phyloP scores from a whole-genome alignment of 2,329 filamentous ascomycete genomes.

The Venturiaceae sp. region DNA sequence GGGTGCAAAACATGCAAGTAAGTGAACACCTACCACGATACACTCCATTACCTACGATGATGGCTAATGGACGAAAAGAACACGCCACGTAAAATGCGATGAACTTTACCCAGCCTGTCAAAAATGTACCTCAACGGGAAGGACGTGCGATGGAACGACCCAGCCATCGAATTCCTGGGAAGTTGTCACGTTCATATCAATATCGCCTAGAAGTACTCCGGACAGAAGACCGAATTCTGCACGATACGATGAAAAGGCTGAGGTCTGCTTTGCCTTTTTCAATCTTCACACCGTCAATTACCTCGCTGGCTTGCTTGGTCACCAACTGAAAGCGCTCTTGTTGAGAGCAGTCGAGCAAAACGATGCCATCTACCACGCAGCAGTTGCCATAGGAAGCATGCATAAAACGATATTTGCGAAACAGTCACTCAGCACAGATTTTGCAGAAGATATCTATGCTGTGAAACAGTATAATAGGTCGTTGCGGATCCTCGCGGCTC shows the following conservation, averaged over 20 bases:
- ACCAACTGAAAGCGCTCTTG: not conserved
- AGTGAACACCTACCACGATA: not conserved
- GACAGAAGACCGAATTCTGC: not conserved
- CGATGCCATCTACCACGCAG: not conserved
- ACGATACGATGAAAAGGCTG: not conserved
- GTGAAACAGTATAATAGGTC: not conserved
- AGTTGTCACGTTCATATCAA: not conserved
- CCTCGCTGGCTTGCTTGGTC: not conserved
- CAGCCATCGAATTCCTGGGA: not conserved
- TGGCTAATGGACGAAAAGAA: not conserved
- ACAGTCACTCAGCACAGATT: not conserved
- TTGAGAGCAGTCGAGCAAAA: not conserved
- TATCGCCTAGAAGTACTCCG: not conserved
- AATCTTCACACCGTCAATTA: not conserved
- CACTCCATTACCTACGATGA: not conserved
- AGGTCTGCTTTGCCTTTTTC: not conserved
- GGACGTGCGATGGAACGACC: not conserved
- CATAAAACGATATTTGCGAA: not conserved
- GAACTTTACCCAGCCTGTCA: not conserved
- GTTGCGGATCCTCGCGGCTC: not conserved
- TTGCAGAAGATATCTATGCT: slow-evolving; percentile 5
- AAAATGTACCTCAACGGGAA: not conserved
- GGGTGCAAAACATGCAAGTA: slow-evolving; percentile 2
- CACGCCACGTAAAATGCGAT: not conserved
- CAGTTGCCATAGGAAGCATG: not conserved